phyloP scores from a whole-genome alignment of 1,284 basidiomycete genomes.

The Coriolopsis trogii region DNA sequence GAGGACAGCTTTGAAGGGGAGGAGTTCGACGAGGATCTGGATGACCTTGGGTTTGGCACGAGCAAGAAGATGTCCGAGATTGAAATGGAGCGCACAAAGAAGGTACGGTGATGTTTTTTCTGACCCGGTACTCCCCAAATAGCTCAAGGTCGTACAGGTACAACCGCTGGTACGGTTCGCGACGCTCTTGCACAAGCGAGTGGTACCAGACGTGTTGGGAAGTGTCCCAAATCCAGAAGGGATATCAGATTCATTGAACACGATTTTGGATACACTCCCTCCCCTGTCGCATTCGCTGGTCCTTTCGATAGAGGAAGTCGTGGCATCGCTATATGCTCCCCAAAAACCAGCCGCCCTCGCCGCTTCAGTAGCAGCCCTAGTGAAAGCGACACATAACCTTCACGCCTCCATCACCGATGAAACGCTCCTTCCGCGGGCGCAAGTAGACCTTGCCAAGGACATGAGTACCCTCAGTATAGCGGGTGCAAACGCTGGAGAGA shows the following conservation, averaged over 20 bases:
- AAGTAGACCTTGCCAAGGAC: slow-evolving; percentile 35
- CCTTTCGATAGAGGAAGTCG: slow-evolving; percentile 62
- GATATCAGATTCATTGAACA: slow-evolving; percentile 27
- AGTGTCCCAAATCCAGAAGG: slow-evolving; percentile 16
- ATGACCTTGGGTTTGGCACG: slow-evolving; percentile 59
- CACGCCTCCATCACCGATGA: slow-evolving; percentile 32
- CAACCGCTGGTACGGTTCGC: slow-evolving; percentile 61
- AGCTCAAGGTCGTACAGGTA: slow-evolving; percentile 41
- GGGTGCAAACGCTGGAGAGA: slow-evolving; percentile 30
- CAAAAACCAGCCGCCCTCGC: slow-evolving; percentile 50
- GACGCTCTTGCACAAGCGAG: slow-evolving; percentile 63
- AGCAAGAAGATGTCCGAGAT: slow-evolving; percentile 32
- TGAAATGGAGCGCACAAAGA: slow-evolving; percentile 33
- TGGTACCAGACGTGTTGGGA: slow-evolving; percentile 53
- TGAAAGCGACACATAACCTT: slow-evolving; percentile 39
- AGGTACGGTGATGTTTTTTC: slow-evolving; percentile 23
- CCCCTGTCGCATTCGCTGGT: slow-evolving; percentile 50
- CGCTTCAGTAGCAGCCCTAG: slow-evolving; percentile 42
- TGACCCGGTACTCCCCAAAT: neutral
- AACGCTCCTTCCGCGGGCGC: slow-evolving; percentile 24
- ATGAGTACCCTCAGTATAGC: slow-evolving; percentile 36
- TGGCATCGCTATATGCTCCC: slow-evolving; percentile 62
- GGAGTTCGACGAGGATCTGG: slow-evolving; percentile 55
- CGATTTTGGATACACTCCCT: slow-evolving; percentile 52
- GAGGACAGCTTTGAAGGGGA: slow-evolving; percentile 30